Evolutionary conservation across 768 basidiomycete genomes (phyloP), one percentile per base, ranked within the genome.

Genomic region (Suillus bovinus): DNA sequence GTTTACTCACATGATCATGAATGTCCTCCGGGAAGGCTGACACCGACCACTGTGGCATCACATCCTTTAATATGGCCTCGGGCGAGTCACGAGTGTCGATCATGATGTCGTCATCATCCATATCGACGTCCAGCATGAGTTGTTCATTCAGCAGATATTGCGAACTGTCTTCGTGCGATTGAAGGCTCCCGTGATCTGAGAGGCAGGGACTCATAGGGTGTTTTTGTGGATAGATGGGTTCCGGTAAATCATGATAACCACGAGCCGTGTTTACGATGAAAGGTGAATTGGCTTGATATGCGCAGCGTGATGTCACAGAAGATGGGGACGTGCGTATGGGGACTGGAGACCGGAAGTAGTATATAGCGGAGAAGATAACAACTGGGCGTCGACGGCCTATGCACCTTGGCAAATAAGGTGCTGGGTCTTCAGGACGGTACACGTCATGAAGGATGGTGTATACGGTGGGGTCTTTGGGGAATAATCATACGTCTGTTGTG

Each of bases 381-480:
- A 72, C 67, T 20, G 66, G 69, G 11, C 66, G 72, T 14, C 72
- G 65, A 9, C 74, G 70, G n/a, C 60, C 64, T 9, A 65, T 52
- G 17, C 59, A 59, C 44, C 56, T 61, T 49, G 61, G 42, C 42
- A 44, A 61, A n/a, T 65, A 70, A 33, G 76, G 68, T 29, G 66
- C 68, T 22, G 61, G 50, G 33, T 75, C 70, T 27, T 66, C 65
- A 27, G 77, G 67, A 49, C 70, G 70, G 56, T 73, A 68, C 50
- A 91, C 85, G 55, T 87, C 83, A 69, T 91, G 90, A 49, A 84
- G 74, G 69, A 91, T 88, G 4, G 81, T 84, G 71, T 83, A 91
- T 59, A 81, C 73, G 6, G 87, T 84, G 29, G 87, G 86, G 73
- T 91, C 89, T 91, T 65, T 9, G 36, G 52, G n/a, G 42, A 27